A percentile compares a stretch with the other conserved stretches of the same genome.
These are phyloP conservation scores for Calocera cornea DNA, from an alignment of 768 basidiomycete genomes.

Conservation along the genomic window DNA sequence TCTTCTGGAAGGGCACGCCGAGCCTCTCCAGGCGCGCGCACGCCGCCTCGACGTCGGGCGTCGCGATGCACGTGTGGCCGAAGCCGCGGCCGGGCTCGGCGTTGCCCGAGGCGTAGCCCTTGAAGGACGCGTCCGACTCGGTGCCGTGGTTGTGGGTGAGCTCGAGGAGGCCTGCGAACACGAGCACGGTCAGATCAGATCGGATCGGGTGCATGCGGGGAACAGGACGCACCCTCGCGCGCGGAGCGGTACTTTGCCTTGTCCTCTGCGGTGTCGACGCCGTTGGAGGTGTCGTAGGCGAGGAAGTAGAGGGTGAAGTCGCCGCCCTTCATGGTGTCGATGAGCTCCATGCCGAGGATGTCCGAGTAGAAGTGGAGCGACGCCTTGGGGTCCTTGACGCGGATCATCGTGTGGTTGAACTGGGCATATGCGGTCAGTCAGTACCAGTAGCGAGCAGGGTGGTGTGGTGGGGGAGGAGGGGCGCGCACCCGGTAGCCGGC, in stretches of 20 bases:
- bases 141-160: conserved; percentile 85
- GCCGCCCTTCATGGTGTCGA: conserved; percentile 32
- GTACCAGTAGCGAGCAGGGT: no score
- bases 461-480: background rate
- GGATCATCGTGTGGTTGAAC: conserved; percentile 82
- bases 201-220: background rate
- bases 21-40: conserved; percentile 71
- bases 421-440: no score
- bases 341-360: conserved; percentile 57
- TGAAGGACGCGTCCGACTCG: conserved; percentile 61
- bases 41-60: conserved; percentile 68
- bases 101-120: conserved; percentile 80
- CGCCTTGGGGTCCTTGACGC: conserved; percentile 72
- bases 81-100: conserved; percentile 51
- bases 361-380: conserved; percentile 73
- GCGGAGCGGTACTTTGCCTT: conserved; percentile 31
- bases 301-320: conserved; percentile 78
- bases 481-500: background rate
- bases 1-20: conserved; percentile 79
- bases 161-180: conserved; percentile 66
- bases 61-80: conserved; percentile 68
- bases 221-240: conserved; percentile 49
- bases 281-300: conserved; percentile 53
- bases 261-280: conserved; percentile 35
- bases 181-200: background rate